Evolutionary conservation across 2,329 filamentous ascomycete genomes (phyloP).

Genomic region (Aphanocladium album): DNA sequence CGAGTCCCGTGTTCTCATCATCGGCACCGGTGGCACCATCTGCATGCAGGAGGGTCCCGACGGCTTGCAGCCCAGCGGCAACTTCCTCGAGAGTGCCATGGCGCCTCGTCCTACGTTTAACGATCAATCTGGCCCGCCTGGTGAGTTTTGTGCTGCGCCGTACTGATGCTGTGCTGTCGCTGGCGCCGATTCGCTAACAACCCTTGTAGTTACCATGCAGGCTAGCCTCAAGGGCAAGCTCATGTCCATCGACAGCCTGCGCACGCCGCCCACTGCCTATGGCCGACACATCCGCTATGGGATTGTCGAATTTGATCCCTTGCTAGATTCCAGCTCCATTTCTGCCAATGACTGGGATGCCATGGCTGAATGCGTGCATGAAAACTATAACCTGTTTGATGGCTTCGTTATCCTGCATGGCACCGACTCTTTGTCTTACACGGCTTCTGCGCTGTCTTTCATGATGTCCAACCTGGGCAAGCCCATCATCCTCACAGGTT

Average conservation of each 20-base stretch:
- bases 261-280: conserved; percentile 77
- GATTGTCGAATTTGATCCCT: conserved; percentile 75
- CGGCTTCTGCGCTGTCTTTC: conserved; percentile 84
- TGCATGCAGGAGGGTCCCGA: conserved; percentile 82
- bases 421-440: conserved; percentile 85
- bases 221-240: conserved; percentile 47
- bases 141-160: conserved; percentile 18
- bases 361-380: conserved; percentile 71
- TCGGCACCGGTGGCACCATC: conserved; percentile 87
- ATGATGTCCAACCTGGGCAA: conserved; percentile 90
- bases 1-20: conserved; percentile 78
- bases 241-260: conserved; percentile 58
- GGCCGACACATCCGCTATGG: conserved; percentile 76
- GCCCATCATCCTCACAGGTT: conserved; percentile 80
- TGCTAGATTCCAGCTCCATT: conserved; percentile 88
- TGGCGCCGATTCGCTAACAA: conserved; percentile 3
- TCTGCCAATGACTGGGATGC: conserved; percentile 80
- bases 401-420: conserved; percentile 89
- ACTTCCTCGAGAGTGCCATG: conserved; percentile 79
- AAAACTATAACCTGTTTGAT: conserved; percentile 85
- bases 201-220: conserved; percentile 39
- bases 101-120: conserved; percentile 81
- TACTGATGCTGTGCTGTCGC: neutral
- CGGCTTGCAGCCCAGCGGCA: conserved; percentile 73
- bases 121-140: conserved; percentile 43